phyloP scores from a whole-genome alignment of 2,329 filamentous ascomycete genomes.

The Exophiala sideris region DNA sequence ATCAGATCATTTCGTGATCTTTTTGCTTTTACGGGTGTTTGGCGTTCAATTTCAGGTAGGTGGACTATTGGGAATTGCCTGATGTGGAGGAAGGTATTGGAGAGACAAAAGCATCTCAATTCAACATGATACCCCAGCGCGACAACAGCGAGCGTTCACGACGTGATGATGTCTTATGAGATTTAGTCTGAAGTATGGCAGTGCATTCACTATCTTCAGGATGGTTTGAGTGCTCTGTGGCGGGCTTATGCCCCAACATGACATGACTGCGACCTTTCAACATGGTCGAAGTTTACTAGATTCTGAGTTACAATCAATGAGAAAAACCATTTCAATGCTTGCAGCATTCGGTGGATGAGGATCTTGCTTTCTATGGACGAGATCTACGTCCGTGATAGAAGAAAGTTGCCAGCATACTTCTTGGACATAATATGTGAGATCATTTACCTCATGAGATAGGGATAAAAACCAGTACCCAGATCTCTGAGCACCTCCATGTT shows the following conservation, averaged over 20 bases:
- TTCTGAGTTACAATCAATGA: too few species aligned
- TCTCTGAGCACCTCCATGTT: constrained; percentile 9
- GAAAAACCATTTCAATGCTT: too few species aligned
- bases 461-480: background rate
- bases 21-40: background rate
- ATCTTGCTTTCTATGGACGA: too few species aligned
- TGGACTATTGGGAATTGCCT: background rate
- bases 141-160: constrained; percentile 12
- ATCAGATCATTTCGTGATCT: background rate
- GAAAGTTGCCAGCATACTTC: too few species aligned
- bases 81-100: background rate
- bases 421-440: too few species aligned
- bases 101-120: constrained; percentile 19
- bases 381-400: too few species aligned
- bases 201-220: background rate
- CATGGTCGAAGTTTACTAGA: constrained; percentile 2
- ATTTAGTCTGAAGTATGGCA: background rate
- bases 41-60: background rate
- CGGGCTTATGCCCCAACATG: background rate
- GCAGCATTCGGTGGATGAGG: too few species aligned
- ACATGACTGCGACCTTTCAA: constrained; percentile 10
- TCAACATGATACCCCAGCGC: constrained; percentile 25
- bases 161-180: constrained; percentile 14
- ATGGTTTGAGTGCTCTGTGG: background rate
- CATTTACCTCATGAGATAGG: too few species aligned